These are phyloP conservation scores for Fusarium praegraminearum DNA, from an alignment of 2,329 filamentous ascomycete genomes.

Conservation along the genomic window DNA sequence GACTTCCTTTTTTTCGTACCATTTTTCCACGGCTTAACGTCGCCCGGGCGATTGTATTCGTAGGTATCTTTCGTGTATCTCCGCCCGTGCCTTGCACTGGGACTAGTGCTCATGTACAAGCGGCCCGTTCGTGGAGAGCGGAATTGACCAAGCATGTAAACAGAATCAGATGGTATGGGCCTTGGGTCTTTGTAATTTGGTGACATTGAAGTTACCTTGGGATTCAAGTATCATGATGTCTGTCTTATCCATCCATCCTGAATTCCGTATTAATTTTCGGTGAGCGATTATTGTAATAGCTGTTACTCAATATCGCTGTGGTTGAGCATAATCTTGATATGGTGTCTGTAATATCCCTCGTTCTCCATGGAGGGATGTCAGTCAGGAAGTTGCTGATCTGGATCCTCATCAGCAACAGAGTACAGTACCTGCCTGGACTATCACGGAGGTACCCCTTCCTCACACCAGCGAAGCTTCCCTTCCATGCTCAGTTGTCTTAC, in stretches of 20 bases:
- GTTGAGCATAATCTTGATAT: neutral
- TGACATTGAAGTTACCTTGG: conserved; percentile 35
- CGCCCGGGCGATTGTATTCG: conserved; percentile 16
- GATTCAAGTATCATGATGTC: conserved; percentile 17
- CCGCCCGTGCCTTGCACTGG: conserved; percentile 31
- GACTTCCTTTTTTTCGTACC: conserved; percentile 8
- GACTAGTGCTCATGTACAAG: conserved; percentile 31
- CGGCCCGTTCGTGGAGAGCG: conserved; percentile 38
- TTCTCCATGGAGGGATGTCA: neutral
- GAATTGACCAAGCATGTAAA: conserved; percentile 24
- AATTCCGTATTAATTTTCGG: neutral
- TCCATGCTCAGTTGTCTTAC: conserved; percentile 11
- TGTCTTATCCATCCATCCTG: conserved; percentile 13
- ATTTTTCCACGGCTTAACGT: conserved; percentile 1
- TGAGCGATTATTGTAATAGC: conserved; percentile 37
- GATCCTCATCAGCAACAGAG: neutral
- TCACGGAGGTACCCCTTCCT: neutral
- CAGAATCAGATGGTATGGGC: conserved; percentile 13
- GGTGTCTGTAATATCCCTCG: conserved; percentile 34
- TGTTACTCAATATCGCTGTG: neutral
- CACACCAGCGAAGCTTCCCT: conserved; percentile 23
- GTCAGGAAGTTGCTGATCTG: conserved; percentile 16
- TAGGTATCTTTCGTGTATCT: conserved; percentile 24
- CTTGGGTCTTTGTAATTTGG: conserved; percentile 22
- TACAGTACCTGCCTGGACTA: conserved; percentile 1